Percentiles rank a stretch among this genome's conserved stretches.
phyloP scores from a whole-genome alignment of 495 filamentous ascomycete species.

The Hyaloscypha variabilis region DNA sequence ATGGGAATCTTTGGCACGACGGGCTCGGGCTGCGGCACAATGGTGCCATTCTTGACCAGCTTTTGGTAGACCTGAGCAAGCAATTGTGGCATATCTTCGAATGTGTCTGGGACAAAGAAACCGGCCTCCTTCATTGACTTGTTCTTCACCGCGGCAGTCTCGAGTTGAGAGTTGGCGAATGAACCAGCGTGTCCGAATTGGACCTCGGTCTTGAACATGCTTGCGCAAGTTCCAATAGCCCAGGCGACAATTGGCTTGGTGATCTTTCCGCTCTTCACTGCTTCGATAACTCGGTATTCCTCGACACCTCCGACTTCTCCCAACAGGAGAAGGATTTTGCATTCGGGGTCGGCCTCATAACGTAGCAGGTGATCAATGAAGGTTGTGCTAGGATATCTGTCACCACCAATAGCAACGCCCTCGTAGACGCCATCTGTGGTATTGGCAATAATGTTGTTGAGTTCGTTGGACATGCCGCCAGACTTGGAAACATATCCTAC shows the following conservation, averaged over 20 bases:
- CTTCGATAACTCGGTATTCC: conserved; percentile 99
- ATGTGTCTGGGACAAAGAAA: conserved; percentile 92
- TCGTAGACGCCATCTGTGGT: conserved; percentile 97
- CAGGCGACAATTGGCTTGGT: conserved; percentile 98
- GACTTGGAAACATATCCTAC: conserved; percentile 99
- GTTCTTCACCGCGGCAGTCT: conserved; percentile 97
- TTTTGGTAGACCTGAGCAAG: conserved; percentile 82
- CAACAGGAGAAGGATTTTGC: conserved; percentile 94
- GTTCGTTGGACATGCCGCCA: conserved; percentile 99
- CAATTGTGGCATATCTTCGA: conserved; percentile 86
- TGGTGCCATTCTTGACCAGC: conserved; percentile 78
- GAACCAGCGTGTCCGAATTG: conserved; percentile 99
- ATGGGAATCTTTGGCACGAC: conserved; percentile 98
- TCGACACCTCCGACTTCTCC: conserved; percentile 99
- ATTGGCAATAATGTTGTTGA: conserved; percentile 98
- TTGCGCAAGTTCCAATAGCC: conserved; percentile 98
- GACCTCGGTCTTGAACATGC: conserved; percentile 99
- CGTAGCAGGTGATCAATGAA: conserved; percentile 98
- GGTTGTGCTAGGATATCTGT: conserved; percentile 96
- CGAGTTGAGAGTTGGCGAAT: conserved; percentile 97
- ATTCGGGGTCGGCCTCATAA: conserved; percentile 92
- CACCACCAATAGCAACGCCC: conserved; percentile 98
- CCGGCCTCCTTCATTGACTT: conserved; percentile 93
- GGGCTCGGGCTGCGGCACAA: conserved; percentile 86
- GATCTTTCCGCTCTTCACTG: conserved; percentile 89